Base-by-base conservation (phyloP, 1,139 yeast species). In the Lodderomyces metapsilosis region DNA sequence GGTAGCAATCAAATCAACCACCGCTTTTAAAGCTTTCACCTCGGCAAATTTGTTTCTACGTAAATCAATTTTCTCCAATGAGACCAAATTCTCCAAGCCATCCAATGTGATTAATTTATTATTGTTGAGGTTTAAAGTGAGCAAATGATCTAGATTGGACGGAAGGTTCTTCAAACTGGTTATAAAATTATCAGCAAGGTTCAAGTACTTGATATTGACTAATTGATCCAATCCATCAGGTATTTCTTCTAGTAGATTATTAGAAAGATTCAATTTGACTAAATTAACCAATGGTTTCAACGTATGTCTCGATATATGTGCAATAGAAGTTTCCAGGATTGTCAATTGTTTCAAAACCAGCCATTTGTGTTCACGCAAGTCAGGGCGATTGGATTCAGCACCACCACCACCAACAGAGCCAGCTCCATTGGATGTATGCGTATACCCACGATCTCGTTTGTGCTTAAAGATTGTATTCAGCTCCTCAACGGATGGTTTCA, bases 241-340 rank as follows among this genome's bases (percentile, higher is more conserved):
- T 12, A 82, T 51, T 8, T 61, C 59, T 27, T 71, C 72, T 25
- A 82, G 59, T 31, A 71, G 57, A 52, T 82, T 82, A 43, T 72
- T 69, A 1, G 86, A 79, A 34, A 82, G 59, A 52, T 82, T 84
- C 40, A 82, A 65, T 40, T 81, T 78, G 11, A 79, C 77, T 20
- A 82, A 60, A 43, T 74, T 74, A 12, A 58, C 52, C 25, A 82
- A 61, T 2, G 80, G 78, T 44, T 68, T 69, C 53, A 82, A 78
- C 13, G 74, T 61, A 45, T 64, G 65, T 7, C 68, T 55, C 13
- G 76, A 71, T 16, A 82, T 66, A 6, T 62, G 53, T 0, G 71
- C 58, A 16, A 82, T 74, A 21, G 78, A 74, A 34, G 82, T 76
- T 42, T 80, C 84, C 0, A 79, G 59, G 7, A 82, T 66, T 2